Evolutionary conservation across 2,329 filamentous ascomycete species (phyloP), one percentile per base, ranked within the genome.

Genomic region (Penicillium sp.): DNA sequence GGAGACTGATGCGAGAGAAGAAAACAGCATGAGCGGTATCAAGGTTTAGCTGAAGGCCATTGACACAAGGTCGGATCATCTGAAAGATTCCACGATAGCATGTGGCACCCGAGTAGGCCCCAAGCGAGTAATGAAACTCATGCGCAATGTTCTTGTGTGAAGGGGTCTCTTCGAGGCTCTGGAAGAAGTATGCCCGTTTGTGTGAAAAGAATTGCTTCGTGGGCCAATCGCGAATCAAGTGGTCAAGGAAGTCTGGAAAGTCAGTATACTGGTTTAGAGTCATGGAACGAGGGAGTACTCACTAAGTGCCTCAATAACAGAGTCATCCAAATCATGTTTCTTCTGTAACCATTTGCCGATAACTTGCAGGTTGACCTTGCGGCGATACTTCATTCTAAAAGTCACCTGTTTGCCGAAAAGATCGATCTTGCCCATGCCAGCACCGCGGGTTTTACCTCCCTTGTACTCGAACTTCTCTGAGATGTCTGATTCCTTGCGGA

Each of bases 1-100:
- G 64, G 14, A 79, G 63, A 9, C 68, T 67, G n/a, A 63, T 73
- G 11, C 71, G 72, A 33, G 79, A 82, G 89, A 90, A 98, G 77
- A 99, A 99, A 13, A 90, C 90, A 0, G 91, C 90, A 70, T 98
- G 96, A 55, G 93, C 89, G 29, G 96, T 89, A 68, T 99, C 93
- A 11, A 96, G 86, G 65, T 97, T 98, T 70, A 99, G 79, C 0
- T 90, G 86, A 6, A 98, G 81, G 9, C 85, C 85, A 26, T 84
- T 82, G 59, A 90, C 82, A 47, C 88, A 89, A 22, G 93, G 83
- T 43, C 92, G 86, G 51, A 97, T 87, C 0, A 93, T 92, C 10
- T 91, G 87, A 67, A 96, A 98, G 4, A 92, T 88, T 29, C 95
- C 95, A 71, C 96, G 96, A 78, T 91, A 87, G 0, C 91, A 91